Percentiles rank a stretch among this genome's conserved stretches.
phyloP scores from a whole-genome alignment of 2,329 filamentous ascomycete species.

The Pyricularia sp. region DNA sequence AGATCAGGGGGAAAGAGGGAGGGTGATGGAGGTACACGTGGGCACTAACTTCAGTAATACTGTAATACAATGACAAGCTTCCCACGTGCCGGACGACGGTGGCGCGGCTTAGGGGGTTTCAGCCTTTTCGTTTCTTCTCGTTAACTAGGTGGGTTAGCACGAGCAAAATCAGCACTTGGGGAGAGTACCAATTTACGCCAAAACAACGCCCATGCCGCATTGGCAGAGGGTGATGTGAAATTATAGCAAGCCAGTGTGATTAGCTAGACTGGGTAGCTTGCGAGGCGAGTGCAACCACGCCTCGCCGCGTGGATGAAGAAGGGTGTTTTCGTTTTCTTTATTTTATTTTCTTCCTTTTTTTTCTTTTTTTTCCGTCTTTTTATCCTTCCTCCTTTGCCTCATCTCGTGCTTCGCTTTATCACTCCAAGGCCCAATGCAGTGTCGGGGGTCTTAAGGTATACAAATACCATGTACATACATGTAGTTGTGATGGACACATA shows the following conservation, averaged over 20 bases:
- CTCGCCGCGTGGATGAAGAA: background rate
- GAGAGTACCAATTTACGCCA: background rate
- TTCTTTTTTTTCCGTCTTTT: background rate
- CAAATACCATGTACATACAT: no score
- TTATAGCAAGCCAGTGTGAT: background rate
- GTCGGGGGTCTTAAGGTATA: no score
- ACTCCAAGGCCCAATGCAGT: background rate
- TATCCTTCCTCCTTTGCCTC: background rate
- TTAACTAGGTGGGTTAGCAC: no score
- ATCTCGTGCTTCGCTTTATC: background rate
- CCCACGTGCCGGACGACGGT: background rate
- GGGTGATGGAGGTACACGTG: no score
- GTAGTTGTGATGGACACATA: no score
- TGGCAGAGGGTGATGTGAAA: background rate
- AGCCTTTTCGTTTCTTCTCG: background rate
- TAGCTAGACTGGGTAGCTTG: background rate
- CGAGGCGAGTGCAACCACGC: background rate
- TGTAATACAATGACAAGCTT: background rate
- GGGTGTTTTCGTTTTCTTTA: background rate
- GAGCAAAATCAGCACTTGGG: background rate
- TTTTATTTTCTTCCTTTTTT: constrained; percentile 1
- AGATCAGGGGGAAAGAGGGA: background rate
- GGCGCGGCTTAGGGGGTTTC: background rate
- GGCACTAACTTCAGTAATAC: no score
- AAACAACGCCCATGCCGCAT: background rate